Percentiles rank a stretch among this genome's conserved stretches.
These are phyloP conservation scores for Corylus americana DNA, from an alignment of 306 rosid genomes.

Conservation along the genomic window DNA sequence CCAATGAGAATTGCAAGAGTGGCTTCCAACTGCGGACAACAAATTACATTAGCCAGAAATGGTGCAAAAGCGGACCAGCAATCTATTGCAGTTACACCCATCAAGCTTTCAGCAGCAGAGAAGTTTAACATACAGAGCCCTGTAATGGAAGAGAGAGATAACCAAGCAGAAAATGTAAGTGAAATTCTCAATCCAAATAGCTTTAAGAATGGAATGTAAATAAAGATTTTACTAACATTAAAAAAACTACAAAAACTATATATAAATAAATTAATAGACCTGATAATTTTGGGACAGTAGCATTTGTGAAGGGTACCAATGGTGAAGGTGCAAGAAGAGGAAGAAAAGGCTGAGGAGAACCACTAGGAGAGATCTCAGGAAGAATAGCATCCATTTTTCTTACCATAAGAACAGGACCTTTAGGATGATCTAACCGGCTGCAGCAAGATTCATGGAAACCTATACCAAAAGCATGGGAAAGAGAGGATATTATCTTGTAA, in stretches of 20 bases:
- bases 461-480: conserved; percentile 40
- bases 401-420: conserved; percentile 29
- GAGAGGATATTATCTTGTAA: not conserved
- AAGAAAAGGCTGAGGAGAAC: conserved; percentile 78
- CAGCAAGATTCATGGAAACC: conserved; percentile 50
- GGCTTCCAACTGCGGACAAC: conserved; percentile 97
- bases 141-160: conserved; percentile 31
- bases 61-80: conserved; percentile 88
- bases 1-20: conserved; percentile 88
- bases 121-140: conserved; percentile 82
- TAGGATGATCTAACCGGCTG: conserved; percentile 32
- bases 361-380: conserved; percentile 66
- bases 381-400: conserved; percentile 46
- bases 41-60: conserved; percentile 78
- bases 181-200: conserved; percentile 9
- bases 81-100: conserved; percentile 74
- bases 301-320: conserved; percentile 75
- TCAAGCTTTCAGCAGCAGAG: conserved; percentile 71
- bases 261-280: conserved; percentile 45
- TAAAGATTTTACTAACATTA: conserved; percentile 10
- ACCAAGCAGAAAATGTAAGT: not conserved
- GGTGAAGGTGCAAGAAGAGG: conserved; percentile 98
- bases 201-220: conserved; percentile 16
- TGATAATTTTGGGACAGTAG: conserved; percentile 75
- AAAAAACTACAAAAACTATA: not conserved